A percentile compares a stretch with the other conserved stretches of the same genome.
Conservation (phyloP, 2,329 filamentous ascomycete genomes). For the Microcyclosporella mali region DNA sequence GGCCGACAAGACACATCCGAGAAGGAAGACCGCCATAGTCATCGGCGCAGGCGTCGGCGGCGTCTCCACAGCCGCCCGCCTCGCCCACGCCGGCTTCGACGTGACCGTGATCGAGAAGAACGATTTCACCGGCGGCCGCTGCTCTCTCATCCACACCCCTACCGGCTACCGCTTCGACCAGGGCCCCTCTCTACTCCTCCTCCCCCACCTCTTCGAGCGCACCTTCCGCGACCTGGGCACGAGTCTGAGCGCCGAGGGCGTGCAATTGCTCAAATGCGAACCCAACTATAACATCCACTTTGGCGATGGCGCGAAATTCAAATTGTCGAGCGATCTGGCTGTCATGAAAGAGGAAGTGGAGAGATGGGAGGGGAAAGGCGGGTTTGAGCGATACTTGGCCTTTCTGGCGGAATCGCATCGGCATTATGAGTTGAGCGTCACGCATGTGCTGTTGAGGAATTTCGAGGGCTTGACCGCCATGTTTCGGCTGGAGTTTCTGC, state of each 20-base stretch:
- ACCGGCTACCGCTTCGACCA: slow-evolving; percentile 66
- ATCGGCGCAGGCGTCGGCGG: slow-evolving; percentile 65
- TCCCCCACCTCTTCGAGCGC: slow-evolving; percentile 64
- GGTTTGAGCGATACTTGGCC: slow-evolving; percentile 61
- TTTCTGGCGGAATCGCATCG: slow-evolving; percentile 62
- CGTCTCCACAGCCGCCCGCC: slow-evolving; percentile 61
- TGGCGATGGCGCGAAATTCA: slow-evolving; percentile 57
- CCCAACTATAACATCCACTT: slow-evolving; percentile 74
- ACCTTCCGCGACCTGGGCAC: slow-evolving; percentile 65
- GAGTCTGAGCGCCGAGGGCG: slow-evolving; percentile 57
- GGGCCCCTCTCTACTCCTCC: slow-evolving; percentile 65
- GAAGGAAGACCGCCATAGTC: slow-evolving; percentile 48
- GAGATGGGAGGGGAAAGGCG: slow-evolving; percentile 64
- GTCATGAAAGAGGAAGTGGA: slow-evolving; percentile 67
- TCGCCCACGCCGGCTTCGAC: slow-evolving; percentile 62
- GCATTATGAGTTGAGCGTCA: slow-evolving; percentile 63
- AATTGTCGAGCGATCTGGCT: slow-evolving; percentile 61
- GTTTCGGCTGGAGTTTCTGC: slow-evolving; percentile 52
- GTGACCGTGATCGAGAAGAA: slow-evolving; percentile 80
- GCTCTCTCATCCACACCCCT: slow-evolving; percentile 55
- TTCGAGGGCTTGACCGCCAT: slow-evolving; percentile 58
- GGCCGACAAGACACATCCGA: too few species aligned
- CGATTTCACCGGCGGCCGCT: slow-evolving; percentile 63
- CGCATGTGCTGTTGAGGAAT: slow-evolving; percentile 61
- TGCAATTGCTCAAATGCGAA: slow-evolving; percentile 64